Evolutionary conservation across 2,329 filamentous ascomycete genomes (phyloP).

Genomic region (Colletotrichum eleusines): DNA sequence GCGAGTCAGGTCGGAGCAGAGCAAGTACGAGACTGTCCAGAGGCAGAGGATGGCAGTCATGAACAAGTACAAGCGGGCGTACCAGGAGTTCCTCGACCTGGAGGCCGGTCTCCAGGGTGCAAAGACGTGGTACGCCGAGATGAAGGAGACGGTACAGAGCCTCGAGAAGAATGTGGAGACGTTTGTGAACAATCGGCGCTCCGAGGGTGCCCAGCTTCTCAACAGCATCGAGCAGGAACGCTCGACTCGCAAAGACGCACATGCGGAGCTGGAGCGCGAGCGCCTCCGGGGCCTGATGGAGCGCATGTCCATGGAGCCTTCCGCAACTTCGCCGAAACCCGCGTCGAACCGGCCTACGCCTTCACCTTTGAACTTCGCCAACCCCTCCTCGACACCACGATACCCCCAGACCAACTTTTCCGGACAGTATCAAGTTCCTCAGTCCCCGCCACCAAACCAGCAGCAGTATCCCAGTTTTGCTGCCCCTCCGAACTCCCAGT

Average conservation of each 20-base stretch:
- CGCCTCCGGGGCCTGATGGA: conserved; percentile 93
- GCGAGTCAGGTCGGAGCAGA: conserved; percentile 91
- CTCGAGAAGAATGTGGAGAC: conserved; percentile 95
- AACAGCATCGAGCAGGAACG: conserved; percentile 87
- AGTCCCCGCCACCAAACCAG: conserved; percentile 66
- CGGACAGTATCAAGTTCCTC: conserved; percentile 71
- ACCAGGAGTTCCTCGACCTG: conserved; percentile 92
- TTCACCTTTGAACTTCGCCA: conserved; percentile 51
- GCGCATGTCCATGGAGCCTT: conserved; percentile 87
- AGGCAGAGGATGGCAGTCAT: conserved; percentile 85
- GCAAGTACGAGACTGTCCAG: conserved; percentile 91
- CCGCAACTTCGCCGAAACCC: conserved; percentile 52
- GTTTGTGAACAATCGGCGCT: conserved; percentile 93
- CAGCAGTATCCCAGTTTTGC: conserved; percentile 58
- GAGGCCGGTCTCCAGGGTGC: conserved; percentile 88
- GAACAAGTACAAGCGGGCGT: conserved; percentile 88
- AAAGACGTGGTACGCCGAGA: conserved; percentile 93
- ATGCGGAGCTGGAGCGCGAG: conserved; percentile 87
- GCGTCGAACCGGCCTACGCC: conserved; percentile 52
- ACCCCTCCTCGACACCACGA: conserved; percentile 52
- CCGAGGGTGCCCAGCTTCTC: conserved; percentile 91
- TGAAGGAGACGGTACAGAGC: conserved; percentile 93
- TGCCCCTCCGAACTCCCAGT: conserved; percentile 54
- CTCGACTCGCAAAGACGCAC: conserved; percentile 67
- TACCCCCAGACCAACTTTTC: conserved; percentile 68